Conservation (phyloP, 2,329 filamentous ascomycete genomes). For the Fusarium aywerte region DNA sequence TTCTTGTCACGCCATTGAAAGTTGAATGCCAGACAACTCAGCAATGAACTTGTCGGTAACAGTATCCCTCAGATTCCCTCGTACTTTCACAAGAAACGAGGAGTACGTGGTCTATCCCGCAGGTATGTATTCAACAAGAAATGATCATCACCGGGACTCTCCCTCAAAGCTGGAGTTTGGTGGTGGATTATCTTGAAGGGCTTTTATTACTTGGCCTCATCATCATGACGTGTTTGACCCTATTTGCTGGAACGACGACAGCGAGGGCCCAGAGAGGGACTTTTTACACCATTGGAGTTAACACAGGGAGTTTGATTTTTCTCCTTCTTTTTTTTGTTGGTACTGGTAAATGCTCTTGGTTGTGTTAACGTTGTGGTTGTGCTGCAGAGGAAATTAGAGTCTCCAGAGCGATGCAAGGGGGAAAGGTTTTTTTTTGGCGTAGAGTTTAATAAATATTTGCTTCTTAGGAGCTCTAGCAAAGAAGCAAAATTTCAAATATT, state of each 20-base stretch:
- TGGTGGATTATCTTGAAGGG: neutral
- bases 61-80: neutral
- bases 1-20: conserved; percentile 3
- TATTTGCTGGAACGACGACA: conserved; percentile 20
- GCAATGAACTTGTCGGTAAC: neutral
- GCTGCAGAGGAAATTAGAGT: conserved; percentile 30
- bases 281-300: neutral
- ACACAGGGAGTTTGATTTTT: neutral
- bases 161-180: neutral
- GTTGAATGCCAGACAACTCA: conserved; percentile 18
- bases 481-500: conserved; percentile 1
- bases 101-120: neutral
- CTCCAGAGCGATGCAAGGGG: conserved; percentile 30
- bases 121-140: neutral
- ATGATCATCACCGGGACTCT: neutral
- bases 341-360: neutral
- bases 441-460: conserved; percentile 11
- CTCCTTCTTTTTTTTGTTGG: too few species aligned
- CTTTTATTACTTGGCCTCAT: conserved; percentile 27
- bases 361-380: conserved; percentile 1
- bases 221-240: conserved; percentile 30
- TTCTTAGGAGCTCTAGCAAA: neutral
- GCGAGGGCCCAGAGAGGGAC: neutral
- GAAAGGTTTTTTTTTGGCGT: neutral
- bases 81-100: neutral